Evolutionary conservation across 1,139 yeast genomes (phyloP).

Genomic region (Pichia inconspicua): DNA sequence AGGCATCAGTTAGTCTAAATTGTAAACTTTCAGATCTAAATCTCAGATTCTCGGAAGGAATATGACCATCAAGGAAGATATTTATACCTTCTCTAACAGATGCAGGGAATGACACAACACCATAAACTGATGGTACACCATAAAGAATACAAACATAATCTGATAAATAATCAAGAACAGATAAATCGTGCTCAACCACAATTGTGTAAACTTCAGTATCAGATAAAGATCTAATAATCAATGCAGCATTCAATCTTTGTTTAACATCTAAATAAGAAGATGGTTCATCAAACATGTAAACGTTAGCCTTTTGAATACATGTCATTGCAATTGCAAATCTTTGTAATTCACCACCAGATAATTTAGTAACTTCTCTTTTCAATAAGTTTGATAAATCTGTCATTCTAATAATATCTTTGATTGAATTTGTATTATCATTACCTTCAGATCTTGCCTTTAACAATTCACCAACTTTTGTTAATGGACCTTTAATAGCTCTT

Average conservation of each 20-base stretch:
- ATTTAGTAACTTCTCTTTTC: slow-evolving; percentile 77
- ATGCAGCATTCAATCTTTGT: slow-evolving; percentile 97
- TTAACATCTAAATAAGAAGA: slow-evolving; percentile 96
- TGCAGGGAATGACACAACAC: slow-evolving; percentile 93
- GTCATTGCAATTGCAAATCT: slow-evolving; percentile 98
- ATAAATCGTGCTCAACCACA: slow-evolving; percentile 96
- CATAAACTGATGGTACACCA: slow-evolving; percentile 97
- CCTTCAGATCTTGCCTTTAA: slow-evolving; percentile 67
- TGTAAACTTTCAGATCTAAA: slow-evolving; percentile 93
- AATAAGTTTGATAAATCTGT: slow-evolving; percentile 69
- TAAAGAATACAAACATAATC: slow-evolving; percentile 93
- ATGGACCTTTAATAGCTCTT: slow-evolving; percentile 86
- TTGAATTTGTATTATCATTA: slow-evolving; percentile 45
- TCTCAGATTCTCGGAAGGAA: slow-evolving; percentile 93
- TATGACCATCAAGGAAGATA: slow-evolving; percentile 94
- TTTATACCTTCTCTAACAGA: slow-evolving; percentile 98
- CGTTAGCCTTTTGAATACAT: slow-evolving; percentile 89
- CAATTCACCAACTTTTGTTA: slow-evolving; percentile 79
- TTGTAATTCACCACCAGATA: slow-evolving; percentile 98
- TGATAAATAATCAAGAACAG: slow-evolving; percentile 91
- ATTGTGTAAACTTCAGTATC: slow-evolving; percentile 74
- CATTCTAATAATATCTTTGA: slow-evolving; percentile 49
- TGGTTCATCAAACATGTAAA: slow-evolving; percentile 98
- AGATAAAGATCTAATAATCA: slow-evolving; percentile 78
- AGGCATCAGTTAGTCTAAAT: slow-evolving; percentile 89